Evolutionary conservation across 257 asterid species (phyloP).

Genomic region (Petunia axillaris): DNA sequence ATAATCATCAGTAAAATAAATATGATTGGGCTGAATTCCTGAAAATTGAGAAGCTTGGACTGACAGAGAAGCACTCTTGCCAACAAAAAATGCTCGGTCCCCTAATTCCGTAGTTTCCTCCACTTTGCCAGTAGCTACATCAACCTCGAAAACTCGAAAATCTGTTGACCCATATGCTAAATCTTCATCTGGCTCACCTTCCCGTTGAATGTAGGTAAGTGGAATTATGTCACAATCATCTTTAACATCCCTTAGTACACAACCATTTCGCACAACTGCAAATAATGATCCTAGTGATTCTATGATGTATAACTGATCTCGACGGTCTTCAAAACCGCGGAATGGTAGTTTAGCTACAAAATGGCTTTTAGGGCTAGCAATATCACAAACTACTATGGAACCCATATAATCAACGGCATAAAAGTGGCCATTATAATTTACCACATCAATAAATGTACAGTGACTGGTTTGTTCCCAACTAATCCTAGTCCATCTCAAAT

Average conservation of each 20-base stretch:
- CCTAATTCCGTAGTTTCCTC: no score
- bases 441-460: neutral
- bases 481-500: no score
- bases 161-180: no score
- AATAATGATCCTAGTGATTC: neutral
- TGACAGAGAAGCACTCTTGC: neutral
- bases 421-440: neutral
- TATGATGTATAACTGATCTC: neutral
- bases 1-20: neutral
- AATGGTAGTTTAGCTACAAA: neutral
- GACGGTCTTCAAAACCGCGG: neutral
- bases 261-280: neutral
- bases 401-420: no score
- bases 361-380: neutral
- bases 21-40: neutral
- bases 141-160: no score
- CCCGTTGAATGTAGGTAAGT: neutral
- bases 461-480: no score
- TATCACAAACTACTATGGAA: neutral
- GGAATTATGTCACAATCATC: neutral
- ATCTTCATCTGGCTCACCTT: no score
- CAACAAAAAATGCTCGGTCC: neutral
- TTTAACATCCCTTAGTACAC: neutral
- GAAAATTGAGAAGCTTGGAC: neutral
- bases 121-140: no score